Evolutionary conservation across 1,284 basidiomycete species (phyloP).

Genomic region (Apiotrichum brassicae): DNA sequence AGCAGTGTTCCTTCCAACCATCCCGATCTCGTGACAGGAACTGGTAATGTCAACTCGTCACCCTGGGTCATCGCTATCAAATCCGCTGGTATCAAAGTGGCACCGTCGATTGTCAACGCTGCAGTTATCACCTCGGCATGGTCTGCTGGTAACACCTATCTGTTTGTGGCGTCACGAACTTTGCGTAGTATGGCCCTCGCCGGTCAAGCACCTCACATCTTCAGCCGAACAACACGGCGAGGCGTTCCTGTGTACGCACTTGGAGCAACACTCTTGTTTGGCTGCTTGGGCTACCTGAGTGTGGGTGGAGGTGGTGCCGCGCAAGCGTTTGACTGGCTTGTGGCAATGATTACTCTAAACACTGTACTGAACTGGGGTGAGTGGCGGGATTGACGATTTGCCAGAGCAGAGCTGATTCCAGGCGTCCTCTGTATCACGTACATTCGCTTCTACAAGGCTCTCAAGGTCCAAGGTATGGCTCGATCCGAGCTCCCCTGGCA

Average conservation of each 20-base stretch:
- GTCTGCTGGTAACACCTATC: constrained; percentile 54
- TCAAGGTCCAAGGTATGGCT: constrained; percentile 60
- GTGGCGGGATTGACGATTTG: no score
- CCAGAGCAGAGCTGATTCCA: no score
- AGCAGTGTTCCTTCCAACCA: constrained; percentile 56
- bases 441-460: constrained; percentile 67
- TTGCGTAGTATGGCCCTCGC: constrained; percentile 57
- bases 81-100: constrained; percentile 64
- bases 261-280: constrained; percentile 37
- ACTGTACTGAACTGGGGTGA: no score
- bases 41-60: constrained; percentile 54
- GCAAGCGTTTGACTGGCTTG: no score
- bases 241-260: constrained; percentile 61
- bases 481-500: constrained; percentile 47
- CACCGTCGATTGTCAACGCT: constrained; percentile 57
- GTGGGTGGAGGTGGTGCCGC: constrained; percentile 16
- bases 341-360: no score
- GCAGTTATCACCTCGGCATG: constrained; percentile 53
- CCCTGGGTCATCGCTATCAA: constrained; percentile 74
- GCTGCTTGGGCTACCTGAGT: constrained; percentile 7
- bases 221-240: constrained; percentile 57
- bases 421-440: constrained; percentile 55
- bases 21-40: constrained; percentile 53
- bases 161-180: constrained; percentile 53
- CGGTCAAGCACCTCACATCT: constrained; percentile 60